Evolutionary conservation across 345 rosid genomes (phyloP), one percentile per base, ranked within the genome.

Genomic region (Erodium maritimum): DNA sequence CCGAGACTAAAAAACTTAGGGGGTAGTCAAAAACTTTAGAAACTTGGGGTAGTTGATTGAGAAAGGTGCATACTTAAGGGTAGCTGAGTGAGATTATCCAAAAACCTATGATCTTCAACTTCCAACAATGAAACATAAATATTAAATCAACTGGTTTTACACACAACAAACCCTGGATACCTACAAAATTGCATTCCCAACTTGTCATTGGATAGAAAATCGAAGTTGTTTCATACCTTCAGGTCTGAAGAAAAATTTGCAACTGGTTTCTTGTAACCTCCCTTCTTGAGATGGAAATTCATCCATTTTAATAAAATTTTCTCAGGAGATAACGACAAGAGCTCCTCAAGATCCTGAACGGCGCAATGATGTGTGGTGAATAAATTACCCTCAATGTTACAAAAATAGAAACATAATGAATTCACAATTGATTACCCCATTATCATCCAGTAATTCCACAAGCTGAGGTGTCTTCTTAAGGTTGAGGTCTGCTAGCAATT

Each of bases 401-500:
- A 25, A 25, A 7, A 25, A 25, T 5, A 46, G 29, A 8, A 16
- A 60, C 50, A 33, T 21, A 18, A 50, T 14, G 50, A 57, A 59
- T 58, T 51, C 66, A 23, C 21, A 68, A 42, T 60, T 54, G 65
- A 33, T 73, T 78, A 88, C 95, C 71, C 64, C 79, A 77, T 60
- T 81, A 67, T 86, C 96, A 17, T 86, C 97, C 66, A 88, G 86
- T 77, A 91, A 65, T 61, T 91, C 97, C 67, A 88, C 82, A 17
- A 91, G 96, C 68, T 88, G 97, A 74, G 97, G 96, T 59, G 91
- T 91, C 90, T 91, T 91, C 80, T 75, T 86, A 58, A 91, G 78
- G 69, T 84, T 84, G 72, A 91, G 95, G 76, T 91, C 90, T 5
- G 95, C 95, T 17, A 91, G 65, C 21, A 88, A 75, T 78, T 91